Evolutionary conservation across 805 yeast species (phyloP).

Genomic region (Candida ortonii): DNA sequence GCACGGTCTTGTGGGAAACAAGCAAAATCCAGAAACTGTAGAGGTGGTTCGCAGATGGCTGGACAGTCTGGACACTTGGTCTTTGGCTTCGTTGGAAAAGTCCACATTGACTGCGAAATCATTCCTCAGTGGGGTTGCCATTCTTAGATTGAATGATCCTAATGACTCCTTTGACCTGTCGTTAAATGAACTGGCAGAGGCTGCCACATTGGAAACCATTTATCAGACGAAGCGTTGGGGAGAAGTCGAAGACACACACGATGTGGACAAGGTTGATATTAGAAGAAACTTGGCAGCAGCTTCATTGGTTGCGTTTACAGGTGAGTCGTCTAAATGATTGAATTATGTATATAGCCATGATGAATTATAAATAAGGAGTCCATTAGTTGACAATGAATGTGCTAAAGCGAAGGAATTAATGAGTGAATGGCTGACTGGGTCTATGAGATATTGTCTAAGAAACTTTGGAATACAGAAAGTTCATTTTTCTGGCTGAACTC

Average conservation of each 20-base stretch:
- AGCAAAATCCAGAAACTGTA: slow-evolving; percentile 59
- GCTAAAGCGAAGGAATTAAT: background rate
- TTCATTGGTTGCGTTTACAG: slow-evolving; percentile 48
- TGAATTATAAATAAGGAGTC: slow-evolving; percentile 1
- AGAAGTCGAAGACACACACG: slow-evolving; percentile 97
- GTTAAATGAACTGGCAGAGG: slow-evolving; percentile 69
- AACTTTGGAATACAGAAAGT: slow-evolving; percentile 5
- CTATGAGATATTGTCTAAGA: slow-evolving; percentile 3
- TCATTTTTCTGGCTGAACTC: slow-evolving; percentile 14
- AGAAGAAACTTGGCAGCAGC: slow-evolving; percentile 80
- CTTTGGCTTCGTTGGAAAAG: slow-evolving; percentile 84
- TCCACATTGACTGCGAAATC: slow-evolving; percentile 86
- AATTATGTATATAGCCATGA: slow-evolving; percentile 3
- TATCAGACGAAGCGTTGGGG: slow-evolving; percentile 94
- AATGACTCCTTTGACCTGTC: slow-evolving; percentile 35
- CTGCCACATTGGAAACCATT: slow-evolving; percentile 77
- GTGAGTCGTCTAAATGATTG: slow-evolving; percentile 1
- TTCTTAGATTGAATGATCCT: slow-evolving; percentile 47
- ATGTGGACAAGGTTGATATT: slow-evolving; percentile 90
- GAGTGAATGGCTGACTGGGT: background rate
- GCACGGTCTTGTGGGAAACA: slow-evolving; percentile 78
- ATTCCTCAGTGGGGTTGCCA: slow-evolving; percentile 72
- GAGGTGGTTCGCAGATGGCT: slow-evolving; percentile 65
- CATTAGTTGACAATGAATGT: background rate
- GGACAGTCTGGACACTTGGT: slow-evolving; percentile 61